Evolutionary conservation across 352 stramenopile species (phyloP).

Genomic region (Pythium grandisporangium): DNA sequence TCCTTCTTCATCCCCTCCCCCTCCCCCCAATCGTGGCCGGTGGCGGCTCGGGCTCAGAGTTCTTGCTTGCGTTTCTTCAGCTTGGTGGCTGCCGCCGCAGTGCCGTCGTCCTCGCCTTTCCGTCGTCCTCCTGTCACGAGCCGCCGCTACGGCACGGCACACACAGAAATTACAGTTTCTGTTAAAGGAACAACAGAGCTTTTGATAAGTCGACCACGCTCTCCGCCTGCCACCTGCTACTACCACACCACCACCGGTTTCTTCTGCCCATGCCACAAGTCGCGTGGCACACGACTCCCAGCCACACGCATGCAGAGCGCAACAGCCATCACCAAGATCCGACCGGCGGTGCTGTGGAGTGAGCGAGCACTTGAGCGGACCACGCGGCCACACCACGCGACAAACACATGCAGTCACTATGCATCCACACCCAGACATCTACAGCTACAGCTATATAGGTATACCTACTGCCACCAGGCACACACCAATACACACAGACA

Average conservation of each 20-base stretch:
- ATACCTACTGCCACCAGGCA: too few relatives aligned
- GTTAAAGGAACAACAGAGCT: conserved; percentile 83
- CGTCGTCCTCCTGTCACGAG: conserved; percentile 50
- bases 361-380: conserved; percentile 11
- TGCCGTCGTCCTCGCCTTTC: conserved; percentile 61
- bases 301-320: conserved; percentile 24
- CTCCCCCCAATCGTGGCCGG: too few relatives aligned
- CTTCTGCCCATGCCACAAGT: too few relatives aligned
- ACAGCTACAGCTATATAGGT: too few relatives aligned
- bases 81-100: conserved; percentile 23
- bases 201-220: conserved; percentile 78
- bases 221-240: conserved; percentile 17
- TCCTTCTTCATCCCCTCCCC: conserved; percentile 8
- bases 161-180: conserved; percentile 90
- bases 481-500: too few relatives aligned
- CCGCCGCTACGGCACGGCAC: conserved; percentile 81
- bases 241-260: too few relatives aligned
- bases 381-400: too few relatives aligned
- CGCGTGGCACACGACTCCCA: too few relatives aligned
- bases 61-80: conserved; percentile 80
- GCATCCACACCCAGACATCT: too few relatives aligned
- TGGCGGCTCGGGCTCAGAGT: conserved; percentile 10
- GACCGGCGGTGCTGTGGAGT: conserved; percentile 19
- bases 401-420: conserved; percentile 8
- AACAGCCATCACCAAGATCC: conserved; percentile 16